Evolutionary conservation across 2,329 filamentous ascomycete genomes (phyloP).

Genomic region (Pestalotiopsis fici): DNA sequence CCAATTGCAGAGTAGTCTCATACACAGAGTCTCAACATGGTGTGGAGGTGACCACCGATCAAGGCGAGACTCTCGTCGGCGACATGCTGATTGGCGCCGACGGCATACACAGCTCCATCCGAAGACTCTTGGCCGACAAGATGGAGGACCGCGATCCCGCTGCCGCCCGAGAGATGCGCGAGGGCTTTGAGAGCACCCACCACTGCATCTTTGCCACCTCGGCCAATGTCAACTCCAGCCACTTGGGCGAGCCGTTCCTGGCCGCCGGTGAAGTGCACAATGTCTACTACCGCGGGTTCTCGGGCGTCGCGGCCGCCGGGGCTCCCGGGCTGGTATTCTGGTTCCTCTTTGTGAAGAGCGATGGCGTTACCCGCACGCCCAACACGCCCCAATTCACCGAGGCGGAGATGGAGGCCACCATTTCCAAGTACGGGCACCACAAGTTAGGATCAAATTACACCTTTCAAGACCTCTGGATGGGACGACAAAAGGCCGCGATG

Average conservation of each 20-base stretch:
- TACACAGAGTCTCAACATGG: not conserved
- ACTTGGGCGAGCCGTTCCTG: not conserved
- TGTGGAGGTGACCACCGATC: not conserved
- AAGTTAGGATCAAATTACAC: slow-evolving; percentile 20
- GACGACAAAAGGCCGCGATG: slow-evolving; percentile 13
- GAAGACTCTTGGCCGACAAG: not conserved
- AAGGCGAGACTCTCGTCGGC: not conserved
- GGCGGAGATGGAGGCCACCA: slow-evolving; percentile 10
- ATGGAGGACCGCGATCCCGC: not conserved
- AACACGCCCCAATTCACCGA: slow-evolving; percentile 12
- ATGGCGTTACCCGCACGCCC: not conserved
- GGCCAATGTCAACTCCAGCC: not conserved
- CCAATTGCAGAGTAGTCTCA: not conserved
- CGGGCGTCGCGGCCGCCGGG: not conserved
- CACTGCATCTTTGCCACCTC: slow-evolving; percentile 4
- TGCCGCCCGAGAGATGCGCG: not conserved
- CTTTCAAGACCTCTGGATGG: slow-evolving; percentile 18
- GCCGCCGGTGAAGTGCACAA: not conserved
- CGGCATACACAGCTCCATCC: not conserved
- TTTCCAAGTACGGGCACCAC: slow-evolving; percentile 13
- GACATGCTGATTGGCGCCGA: not conserved
- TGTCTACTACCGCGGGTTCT: not conserved
- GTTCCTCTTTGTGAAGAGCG: not conserved
- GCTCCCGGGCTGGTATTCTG: not conserved
- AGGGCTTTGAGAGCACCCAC: not conserved